phyloP scores from a whole-genome alignment of 2,329 filamentous ascomycete genomes.

The Diaporthe sp. region DNA sequence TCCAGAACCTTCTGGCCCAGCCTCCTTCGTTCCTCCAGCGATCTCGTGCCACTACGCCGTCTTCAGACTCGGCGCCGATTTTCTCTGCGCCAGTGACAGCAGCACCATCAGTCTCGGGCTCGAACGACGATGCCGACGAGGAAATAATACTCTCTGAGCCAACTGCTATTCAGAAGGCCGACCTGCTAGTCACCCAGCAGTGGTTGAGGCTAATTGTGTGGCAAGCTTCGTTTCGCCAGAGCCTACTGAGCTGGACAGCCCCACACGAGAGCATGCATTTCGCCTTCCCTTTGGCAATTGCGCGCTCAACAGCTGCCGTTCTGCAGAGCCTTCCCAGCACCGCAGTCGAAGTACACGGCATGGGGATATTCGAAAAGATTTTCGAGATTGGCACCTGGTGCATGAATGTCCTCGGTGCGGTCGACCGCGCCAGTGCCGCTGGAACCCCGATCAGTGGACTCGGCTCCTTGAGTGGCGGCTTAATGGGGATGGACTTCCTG shows the following conservation, averaged over 20 bases:
- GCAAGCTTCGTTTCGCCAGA: slow-evolving; percentile 78
- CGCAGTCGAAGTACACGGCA: slow-evolving; percentile 62
- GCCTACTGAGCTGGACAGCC: slow-evolving; percentile 72
- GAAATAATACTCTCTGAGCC: slow-evolving; percentile 61
- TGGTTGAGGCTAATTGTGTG: slow-evolving; percentile 81
- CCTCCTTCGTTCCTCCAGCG: slow-evolving; percentile 50
- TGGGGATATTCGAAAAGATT: slow-evolving; percentile 66
- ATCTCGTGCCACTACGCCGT: slow-evolving; percentile 43
- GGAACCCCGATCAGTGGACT: slow-evolving; percentile 43
- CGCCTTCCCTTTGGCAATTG: slow-evolving; percentile 73
- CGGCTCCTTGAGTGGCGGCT: slow-evolving; percentile 41
- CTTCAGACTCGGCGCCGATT: slow-evolving; percentile 49
- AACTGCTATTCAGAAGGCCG: slow-evolving; percentile 77
- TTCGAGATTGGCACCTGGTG: slow-evolving; percentile 62
- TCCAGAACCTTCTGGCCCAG: slow-evolving; percentile 53
- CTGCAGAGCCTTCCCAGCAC: slow-evolving; percentile 57
- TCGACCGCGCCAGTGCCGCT: slow-evolving; percentile 48
- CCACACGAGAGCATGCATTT: slow-evolving; percentile 73
- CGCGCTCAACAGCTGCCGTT: slow-evolving; percentile 66
- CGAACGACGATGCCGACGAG: slow-evolving; percentile 56
- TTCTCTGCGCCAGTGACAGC: slow-evolving; percentile 35
- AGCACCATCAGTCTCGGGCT: slow-evolving; percentile 33
- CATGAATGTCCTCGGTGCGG: slow-evolving; percentile 59
- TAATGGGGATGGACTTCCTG: slow-evolving; percentile 51
- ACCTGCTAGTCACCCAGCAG: slow-evolving; percentile 78